Evolutionary conservation across 1,284 basidiomycete species (phyloP), one percentile per base, ranked within the genome.

Genomic region (Naganishia sp.): DNA sequence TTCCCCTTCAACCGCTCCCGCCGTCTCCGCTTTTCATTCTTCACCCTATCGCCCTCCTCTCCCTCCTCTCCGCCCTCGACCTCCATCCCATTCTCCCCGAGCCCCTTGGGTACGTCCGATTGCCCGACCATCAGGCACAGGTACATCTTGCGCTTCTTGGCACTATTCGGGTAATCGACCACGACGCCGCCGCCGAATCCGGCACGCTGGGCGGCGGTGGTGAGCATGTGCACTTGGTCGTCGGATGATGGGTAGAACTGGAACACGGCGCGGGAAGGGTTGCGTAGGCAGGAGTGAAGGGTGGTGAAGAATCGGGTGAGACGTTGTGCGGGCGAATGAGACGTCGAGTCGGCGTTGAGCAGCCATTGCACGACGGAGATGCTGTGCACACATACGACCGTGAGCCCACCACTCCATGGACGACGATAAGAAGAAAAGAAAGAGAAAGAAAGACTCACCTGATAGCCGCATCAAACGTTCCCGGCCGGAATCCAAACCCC

Each of bases 341-440:
- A 87, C 3, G 90, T 88, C 33, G 92, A 90, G 79, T 99, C 96
- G 46, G 96, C 95, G 78, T 99, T 99, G 69, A 98, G 86, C 0
- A 99, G 85, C 96, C 96, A 99, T 81, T 99, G 96, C 2, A 99
- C 84, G 28, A 98, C 96, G 23, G 96, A 99, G 75, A 99, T 92
- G 75, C 94, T 96, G 72, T 16, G 59, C 43, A 50, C 48, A 10
- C 10, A 25, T 36, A 23, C 23, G 46, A 28, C 28, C 28, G 28
- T 28, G 28, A 28, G 21, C 21, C 21, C 21, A 21, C 21, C 21
- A 21, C 21, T 21, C 21, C 21, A 21, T 21, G 21, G 21, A 21
- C 21, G 21, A 21, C 21, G 21, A 21, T 21, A 21, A 21, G 21
- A 21, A 21, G 21, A 21, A 21, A 21, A 21, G 21, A 21, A 21